A percentile compares a stretch with the other conserved stretches of the same genome.
These are phyloP conservation scores for Didymella glomerata DNA, from an alignment of 2,329 filamentous ascomycete genomes.

Conservation along the genomic window DNA sequence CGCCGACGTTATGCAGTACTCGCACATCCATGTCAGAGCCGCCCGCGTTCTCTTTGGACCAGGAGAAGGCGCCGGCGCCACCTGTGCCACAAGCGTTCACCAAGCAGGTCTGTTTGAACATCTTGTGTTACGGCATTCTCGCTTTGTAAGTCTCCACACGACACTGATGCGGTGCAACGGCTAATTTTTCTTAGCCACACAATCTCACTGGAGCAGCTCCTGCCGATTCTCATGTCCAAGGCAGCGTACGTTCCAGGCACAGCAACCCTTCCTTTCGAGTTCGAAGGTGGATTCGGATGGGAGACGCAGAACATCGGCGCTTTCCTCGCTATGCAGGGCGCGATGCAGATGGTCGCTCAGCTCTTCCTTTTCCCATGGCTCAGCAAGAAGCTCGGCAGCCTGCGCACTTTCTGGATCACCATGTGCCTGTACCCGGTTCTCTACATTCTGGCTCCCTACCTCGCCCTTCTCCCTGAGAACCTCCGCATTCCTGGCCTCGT, in stretches of 20 bases:
- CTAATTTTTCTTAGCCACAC: conserved; percentile 73
- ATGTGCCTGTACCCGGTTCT: conserved; percentile 85
- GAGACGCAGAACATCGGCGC: conserved; percentile 84
- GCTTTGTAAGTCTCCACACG: conserved; percentile 75
- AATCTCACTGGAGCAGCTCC: conserved; percentile 93
- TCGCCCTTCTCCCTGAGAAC: conserved; percentile 79
- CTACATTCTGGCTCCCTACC: conserved; percentile 87
- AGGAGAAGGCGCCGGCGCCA: conserved; percentile 32
- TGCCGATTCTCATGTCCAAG: conserved; percentile 90
- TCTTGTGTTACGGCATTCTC: conserved; percentile 88
- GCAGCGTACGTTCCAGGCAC: conserved; percentile 58
- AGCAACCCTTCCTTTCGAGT: conserved; percentile 80
- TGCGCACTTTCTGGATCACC: conserved; percentile 82
- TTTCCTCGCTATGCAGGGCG: conserved; percentile 86
- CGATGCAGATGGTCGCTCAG: conserved; percentile 88
- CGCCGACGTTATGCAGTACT: conserved; percentile 58
- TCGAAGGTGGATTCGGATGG: conserved; percentile 85
- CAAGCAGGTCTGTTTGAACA: conserved; percentile 83
- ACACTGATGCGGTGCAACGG: conserved; percentile 29
- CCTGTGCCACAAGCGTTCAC: conserved; percentile 73
- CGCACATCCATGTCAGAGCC: conserved; percentile 43
- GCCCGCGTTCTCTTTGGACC: conserved; percentile 48
- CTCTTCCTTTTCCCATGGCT: conserved; percentile 83
- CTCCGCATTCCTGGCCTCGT: conserved; percentile 80
- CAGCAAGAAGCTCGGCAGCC: conserved; percentile 76